These are phyloP conservation scores for Coemansia sp. DNA, from an alignment of 192 early-diverging fungal genomes.

Conservation along the genomic window DNA sequence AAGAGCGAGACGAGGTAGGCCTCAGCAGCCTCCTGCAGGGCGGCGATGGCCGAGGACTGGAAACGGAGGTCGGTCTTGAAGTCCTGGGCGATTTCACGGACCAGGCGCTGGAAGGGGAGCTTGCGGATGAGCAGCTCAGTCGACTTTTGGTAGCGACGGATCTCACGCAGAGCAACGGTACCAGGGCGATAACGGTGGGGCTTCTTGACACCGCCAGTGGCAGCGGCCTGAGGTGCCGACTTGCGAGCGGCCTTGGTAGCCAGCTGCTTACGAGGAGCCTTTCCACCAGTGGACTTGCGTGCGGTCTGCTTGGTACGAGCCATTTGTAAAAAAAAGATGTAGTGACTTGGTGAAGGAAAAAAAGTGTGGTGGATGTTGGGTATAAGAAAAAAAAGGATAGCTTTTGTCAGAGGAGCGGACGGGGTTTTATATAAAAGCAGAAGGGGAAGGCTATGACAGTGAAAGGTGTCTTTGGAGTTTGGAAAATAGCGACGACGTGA, in stretches of 20 bases:
- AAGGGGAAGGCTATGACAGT: not conserved
- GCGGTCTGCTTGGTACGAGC: constrained; percentile 92
- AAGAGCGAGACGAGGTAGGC: constrained; percentile 88
- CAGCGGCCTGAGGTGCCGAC: constrained; percentile 71
- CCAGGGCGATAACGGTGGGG: constrained; percentile 85
- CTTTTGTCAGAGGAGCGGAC: constrained; percentile 82
- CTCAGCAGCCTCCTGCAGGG: constrained; percentile 98
- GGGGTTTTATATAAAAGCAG: constrained; percentile 5
- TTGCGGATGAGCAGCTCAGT: constrained; percentile 94
- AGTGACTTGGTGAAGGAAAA: not conserved
- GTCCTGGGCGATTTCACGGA: constrained; percentile 99
- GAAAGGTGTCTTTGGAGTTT: not conserved
- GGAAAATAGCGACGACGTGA: not conserved
- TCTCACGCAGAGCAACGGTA: constrained; percentile 90
- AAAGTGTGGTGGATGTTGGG: not conserved
- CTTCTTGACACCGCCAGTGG: constrained; percentile 95
- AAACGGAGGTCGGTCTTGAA: constrained; percentile 99
- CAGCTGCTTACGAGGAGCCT: constrained; percentile 97
- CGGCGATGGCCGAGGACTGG: constrained; percentile 99
- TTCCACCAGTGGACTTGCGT: constrained; percentile 98
- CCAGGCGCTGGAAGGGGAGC: constrained; percentile 92
- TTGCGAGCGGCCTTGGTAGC: constrained; percentile 97
- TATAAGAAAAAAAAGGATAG: constrained; percentile 58
- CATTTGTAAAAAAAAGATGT: constrained; percentile 50
- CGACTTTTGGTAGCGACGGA: constrained; percentile 94